A percentile compares a stretch with the other conserved stretches of the same genome.
Conservation (phyloP, 495 filamentous ascomycete species). For the Neurospora terricola region DNA sequence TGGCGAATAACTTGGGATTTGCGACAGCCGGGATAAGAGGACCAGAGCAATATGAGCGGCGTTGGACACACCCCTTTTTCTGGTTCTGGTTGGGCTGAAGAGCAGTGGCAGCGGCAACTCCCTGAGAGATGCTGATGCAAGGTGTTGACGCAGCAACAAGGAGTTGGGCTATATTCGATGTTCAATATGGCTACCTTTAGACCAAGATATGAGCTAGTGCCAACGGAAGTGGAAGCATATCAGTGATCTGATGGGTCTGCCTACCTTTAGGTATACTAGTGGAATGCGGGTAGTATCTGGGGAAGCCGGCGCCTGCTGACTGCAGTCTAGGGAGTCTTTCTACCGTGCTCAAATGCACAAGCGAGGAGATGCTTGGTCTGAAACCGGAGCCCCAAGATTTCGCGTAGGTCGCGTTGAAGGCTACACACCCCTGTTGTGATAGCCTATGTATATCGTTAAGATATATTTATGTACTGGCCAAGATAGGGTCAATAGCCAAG, state of each 20-base stretch:
- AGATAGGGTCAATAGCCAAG: slow-evolving; percentile 19
- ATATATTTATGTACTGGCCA: slow-evolving; percentile 16
- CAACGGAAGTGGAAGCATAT: neutral
- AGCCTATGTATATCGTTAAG: slow-evolving; percentile 20
- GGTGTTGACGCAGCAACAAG: slow-evolving; percentile 13
- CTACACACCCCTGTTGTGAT: slow-evolving; percentile 20
- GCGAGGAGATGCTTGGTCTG: slow-evolving; percentile 20
- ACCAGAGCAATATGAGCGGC: slow-evolving; percentile 21
- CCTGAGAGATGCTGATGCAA: slow-evolving; percentile 13
- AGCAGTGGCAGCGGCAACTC: slow-evolving; percentile 12
- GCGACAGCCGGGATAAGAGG: slow-evolving; percentile 17
- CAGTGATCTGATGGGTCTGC: neutral
- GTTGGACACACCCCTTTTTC: slow-evolving; percentile 19
- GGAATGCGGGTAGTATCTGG: neutral
- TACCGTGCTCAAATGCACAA: slow-evolving; percentile 26
- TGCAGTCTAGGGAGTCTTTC: slow-evolving; percentile 17
- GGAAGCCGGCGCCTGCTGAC: slow-evolving; percentile 11
- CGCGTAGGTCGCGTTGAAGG: slow-evolving; percentile 21
- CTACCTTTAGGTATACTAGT: neutral
- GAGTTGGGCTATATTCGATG: slow-evolving; percentile 20
- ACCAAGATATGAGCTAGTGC: neutral
- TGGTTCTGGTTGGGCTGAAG: slow-evolving; percentile 10
- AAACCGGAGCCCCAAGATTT: slow-evolving; percentile 18
- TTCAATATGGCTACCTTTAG: slow-evolving; percentile 2
- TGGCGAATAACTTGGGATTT: slow-evolving; percentile 13